phyloP scores from a whole-genome alignment of 495 filamentous ascomycete species.

The Astrothelium macrocarpum region DNA sequence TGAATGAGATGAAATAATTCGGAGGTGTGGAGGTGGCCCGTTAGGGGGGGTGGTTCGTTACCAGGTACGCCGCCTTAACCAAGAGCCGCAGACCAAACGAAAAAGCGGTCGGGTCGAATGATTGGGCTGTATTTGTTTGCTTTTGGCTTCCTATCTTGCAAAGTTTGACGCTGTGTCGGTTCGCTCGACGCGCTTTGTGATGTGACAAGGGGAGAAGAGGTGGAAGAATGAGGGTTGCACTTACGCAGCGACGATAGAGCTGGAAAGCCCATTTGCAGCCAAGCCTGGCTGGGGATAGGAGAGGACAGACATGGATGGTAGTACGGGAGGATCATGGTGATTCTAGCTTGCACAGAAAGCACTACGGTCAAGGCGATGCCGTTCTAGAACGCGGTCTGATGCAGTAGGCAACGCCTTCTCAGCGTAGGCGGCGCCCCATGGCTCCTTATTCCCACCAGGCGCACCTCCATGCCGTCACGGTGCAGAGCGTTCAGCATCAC shows the following conservation, averaged over 20 bases:
- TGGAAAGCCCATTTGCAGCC: background rate
- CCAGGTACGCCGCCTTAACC: no score
- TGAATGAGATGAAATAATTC: background rate
- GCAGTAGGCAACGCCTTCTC: background rate
- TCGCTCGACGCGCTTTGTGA: background rate
- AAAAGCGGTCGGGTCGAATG: background rate
- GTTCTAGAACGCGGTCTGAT: slow-evolving; percentile 4
- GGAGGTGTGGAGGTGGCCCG: background rate
- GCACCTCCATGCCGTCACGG: background rate
- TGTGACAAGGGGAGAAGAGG: background rate
- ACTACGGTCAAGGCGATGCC: background rate
- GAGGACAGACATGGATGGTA: background rate
- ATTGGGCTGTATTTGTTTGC: background rate
- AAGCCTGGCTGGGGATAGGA: background rate
- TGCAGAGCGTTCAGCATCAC: background rate
- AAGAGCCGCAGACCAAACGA: background rate
- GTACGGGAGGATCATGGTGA: background rate
- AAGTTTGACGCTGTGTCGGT: background rate
- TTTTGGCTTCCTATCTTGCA: background rate
- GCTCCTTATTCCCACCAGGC: background rate
- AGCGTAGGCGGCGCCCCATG: background rate
- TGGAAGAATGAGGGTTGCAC: background rate
- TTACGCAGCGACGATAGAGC: background rate
- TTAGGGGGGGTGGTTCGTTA: no score
- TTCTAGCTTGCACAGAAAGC: background rate